phyloP scores from a whole-genome alignment of 1,139 yeast genomes.

The Barnettozyma hawaiiensis region DNA sequence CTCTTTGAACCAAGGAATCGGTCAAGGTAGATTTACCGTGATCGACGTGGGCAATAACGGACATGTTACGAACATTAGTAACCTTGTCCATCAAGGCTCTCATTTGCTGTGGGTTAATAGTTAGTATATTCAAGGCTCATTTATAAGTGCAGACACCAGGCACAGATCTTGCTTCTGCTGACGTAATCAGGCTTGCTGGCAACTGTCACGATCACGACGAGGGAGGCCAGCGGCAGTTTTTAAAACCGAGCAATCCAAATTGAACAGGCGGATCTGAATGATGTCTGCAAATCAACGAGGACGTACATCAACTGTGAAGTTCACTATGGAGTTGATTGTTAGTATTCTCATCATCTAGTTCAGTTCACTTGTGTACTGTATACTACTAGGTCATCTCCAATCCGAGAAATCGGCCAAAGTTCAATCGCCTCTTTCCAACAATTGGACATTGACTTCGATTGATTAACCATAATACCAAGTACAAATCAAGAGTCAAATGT shows the following conservation, averaged over 20 bases:
- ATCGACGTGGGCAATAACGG: slow-evolving; percentile 99
- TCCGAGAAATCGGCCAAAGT: not conserved
- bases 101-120: slow-evolving; percentile 55
- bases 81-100: slow-evolving; percentile 99
- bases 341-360: slow-evolving; percentile 8
- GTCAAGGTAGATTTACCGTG: slow-evolving; percentile 99
- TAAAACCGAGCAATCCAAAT: not conserved
- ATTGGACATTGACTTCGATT: not conserved
- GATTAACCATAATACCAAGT: not conserved
- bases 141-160: too few relatives aligned
- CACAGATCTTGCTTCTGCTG: not conserved
- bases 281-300: not conserved
- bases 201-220: not conserved
- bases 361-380: not conserved
- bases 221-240: not conserved
- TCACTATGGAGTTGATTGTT: slow-evolving; percentile 20
- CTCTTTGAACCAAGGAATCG: slow-evolving; percentile 97
- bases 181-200: slow-evolving; percentile 2
- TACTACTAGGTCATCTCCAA: not conserved
- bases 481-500: not conserved
- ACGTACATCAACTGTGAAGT: slow-evolving; percentile 29
- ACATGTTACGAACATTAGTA: slow-evolving; percentile 99
- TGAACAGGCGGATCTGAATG: not conserved
- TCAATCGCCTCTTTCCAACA: not conserved
- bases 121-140: slow-evolving; percentile 15